These are phyloP conservation scores for Pythium volutum DNA, from an alignment of 352 stramenopile genomes.

Conservation along the genomic window DNA sequence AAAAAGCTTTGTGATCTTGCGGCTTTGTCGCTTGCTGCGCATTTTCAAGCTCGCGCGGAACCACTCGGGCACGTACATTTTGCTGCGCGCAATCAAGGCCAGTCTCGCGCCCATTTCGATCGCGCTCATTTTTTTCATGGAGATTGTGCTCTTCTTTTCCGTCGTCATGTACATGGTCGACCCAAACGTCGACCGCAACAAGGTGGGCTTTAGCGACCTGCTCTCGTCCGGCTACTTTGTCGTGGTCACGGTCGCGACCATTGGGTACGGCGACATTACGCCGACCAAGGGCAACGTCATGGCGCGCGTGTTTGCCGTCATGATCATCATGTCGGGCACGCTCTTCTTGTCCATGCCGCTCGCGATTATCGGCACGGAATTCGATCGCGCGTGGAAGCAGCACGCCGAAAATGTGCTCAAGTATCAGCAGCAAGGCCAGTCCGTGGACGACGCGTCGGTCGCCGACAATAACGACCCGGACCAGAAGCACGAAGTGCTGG, in stretches of 20 bases:
- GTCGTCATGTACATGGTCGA: constrained; percentile 82
- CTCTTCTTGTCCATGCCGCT: constrained; percentile 85
- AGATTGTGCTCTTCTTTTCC: constrained; percentile 80
- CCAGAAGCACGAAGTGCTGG: constrained; percentile 70
- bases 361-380: constrained; percentile 84
- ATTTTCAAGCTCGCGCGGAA: constrained; percentile 82
- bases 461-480: constrained; percentile 35
- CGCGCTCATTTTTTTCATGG: constrained; percentile 76
- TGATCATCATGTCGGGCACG: constrained; percentile 84
- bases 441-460: constrained; percentile 15
- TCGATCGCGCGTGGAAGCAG: constrained; percentile 75
- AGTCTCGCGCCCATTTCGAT: constrained; percentile 78
- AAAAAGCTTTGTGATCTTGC: constrained; percentile 74
- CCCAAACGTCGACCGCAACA: constrained; percentile 59
- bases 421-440: constrained; percentile 43
- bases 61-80: constrained; percentile 75
- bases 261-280: constrained; percentile 77
- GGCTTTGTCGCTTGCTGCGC: constrained; percentile 62
- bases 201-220: constrained; percentile 64
- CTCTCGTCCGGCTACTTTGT: constrained; percentile 77
- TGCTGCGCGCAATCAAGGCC: constrained; percentile 64
- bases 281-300: constrained; percentile 71
- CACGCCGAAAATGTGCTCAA: constrained; percentile 66
- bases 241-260: constrained; percentile 70
- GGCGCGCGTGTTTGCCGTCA: constrained; percentile 57